phyloP scores from a whole-genome alignment of 2,329 filamentous ascomycete genomes.

The Diaporthe amygdali region DNA sequence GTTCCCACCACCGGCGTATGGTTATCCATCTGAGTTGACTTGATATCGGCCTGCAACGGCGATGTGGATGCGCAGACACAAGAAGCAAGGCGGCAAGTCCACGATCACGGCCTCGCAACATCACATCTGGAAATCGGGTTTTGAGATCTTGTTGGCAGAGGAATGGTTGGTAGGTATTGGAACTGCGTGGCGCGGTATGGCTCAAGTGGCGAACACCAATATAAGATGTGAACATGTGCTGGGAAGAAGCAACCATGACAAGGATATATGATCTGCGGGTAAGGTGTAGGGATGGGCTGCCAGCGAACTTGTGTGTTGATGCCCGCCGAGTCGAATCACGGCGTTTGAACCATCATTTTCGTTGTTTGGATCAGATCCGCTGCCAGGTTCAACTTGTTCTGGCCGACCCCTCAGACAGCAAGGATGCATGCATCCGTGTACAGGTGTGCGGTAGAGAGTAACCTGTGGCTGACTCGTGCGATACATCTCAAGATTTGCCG shows the following conservation, averaged over 20 bases:
- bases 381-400: not conserved
- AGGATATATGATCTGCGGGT: not conserved
- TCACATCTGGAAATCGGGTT: slow-evolving; percentile 1
- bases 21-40: slow-evolving; percentile 4
- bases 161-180: not conserved
- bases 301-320: not conserved
- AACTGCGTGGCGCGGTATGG: not conserved
- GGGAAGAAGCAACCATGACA: not conserved
- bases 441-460: not conserved
- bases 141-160: not conserved
- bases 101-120: not conserved
- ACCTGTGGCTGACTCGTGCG: not conserved
- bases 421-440: not conserved
- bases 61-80: slow-evolving; percentile 1
- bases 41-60: not conserved
- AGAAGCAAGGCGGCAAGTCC: slow-evolving; percentile 2
- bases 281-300: not conserved
- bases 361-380: not conserved
- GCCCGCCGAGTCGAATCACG: not conserved
- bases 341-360: not conserved
- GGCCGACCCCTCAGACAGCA: not conserved
- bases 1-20: slow-evolving; percentile 5
- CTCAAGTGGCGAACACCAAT: not conserved
- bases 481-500: not conserved
- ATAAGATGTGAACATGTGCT: not conserved